phyloP scores from a whole-genome alignment of 2,329 filamentous ascomycete species.

The Colletotrichum theobromicola region DNA sequence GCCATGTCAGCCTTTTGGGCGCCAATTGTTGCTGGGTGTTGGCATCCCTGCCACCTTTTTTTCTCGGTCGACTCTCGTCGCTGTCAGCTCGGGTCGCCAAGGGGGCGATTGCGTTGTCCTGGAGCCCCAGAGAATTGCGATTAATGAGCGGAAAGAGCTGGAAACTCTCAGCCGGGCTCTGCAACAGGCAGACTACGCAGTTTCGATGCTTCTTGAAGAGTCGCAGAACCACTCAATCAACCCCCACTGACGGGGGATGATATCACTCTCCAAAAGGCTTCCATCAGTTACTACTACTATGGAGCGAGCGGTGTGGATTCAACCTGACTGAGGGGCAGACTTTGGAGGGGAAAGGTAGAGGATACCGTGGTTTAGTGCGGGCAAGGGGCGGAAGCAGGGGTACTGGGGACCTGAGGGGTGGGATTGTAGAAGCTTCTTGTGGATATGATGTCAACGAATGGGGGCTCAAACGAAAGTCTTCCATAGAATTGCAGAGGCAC shows the following conservation, averaged over 20 bases:
- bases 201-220: conserved; percentile 12
- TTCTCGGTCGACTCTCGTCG: background rate
- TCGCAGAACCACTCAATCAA: background rate
- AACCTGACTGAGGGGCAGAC: background rate
- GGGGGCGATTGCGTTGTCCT: background rate
- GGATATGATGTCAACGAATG: conserved; percentile 18
- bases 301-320: conserved; percentile 12
- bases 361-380: background rate
- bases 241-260: conserved; percentile 1
- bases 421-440: conserved; percentile 11
- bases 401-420: background rate
- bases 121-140: background rate
- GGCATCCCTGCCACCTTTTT: background rate
- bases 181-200: background rate
- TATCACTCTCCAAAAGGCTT: conserved; percentile 6
- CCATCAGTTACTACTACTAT: conserved; percentile 3
- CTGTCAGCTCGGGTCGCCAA: background rate
- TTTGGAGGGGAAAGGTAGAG: background rate
- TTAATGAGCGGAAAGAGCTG: background rate
- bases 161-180: background rate
- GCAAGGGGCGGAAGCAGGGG: background rate
- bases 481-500: background rate
- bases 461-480: background rate
- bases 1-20: background rate
- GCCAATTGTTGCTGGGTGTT: background rate